Conservation (phyloP, 345 rosid species). For the Citrus sp. region DNA sequence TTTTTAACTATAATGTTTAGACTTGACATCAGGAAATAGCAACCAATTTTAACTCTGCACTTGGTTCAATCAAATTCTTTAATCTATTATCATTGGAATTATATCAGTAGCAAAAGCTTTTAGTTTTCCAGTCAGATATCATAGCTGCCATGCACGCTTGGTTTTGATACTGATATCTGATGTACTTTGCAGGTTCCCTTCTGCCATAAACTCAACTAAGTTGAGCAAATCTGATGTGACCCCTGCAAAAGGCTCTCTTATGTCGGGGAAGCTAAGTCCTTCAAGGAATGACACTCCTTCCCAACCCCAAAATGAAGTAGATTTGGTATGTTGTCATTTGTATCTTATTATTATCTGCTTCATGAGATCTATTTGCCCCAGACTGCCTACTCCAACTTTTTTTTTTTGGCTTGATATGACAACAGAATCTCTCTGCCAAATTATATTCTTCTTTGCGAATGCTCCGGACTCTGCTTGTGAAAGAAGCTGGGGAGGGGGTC, state of each 20-base stretch:
- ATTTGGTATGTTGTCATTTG: slow-evolving; percentile 51
- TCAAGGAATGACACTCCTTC: slow-evolving; percentile 37
- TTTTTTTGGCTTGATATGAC: neutral
- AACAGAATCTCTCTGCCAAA: slow-evolving; percentile 71
- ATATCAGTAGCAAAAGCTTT: neutral
- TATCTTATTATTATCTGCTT: slow-evolving; percentile 9
- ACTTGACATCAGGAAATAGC: neutral
- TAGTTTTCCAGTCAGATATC: neutral
- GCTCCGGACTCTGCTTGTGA: slow-evolving; percentile 74
- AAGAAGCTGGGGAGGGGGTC: slow-evolving; percentile 82
- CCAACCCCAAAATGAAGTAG: slow-evolving; percentile 40
- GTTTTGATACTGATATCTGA: slow-evolving; percentile 12
- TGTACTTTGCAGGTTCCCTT: slow-evolving; percentile 61
- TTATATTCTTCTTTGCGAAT: slow-evolving; percentile 61
- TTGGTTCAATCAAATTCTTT: neutral
- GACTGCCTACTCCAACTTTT: neutral
- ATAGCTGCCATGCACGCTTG: neutral
- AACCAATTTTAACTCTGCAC: neutral
- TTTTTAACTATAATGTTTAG: neutral
- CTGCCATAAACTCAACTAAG: slow-evolving; percentile 54
- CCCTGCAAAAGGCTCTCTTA: slow-evolving; percentile 63
- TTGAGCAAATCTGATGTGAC: slow-evolving; percentile 50
- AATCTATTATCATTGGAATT: neutral
- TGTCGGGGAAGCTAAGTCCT: slow-evolving; percentile 49
- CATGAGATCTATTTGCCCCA: slow-evolving; percentile 1